Percentiles rank a stretch among this genome's conserved stretches.
Conservation (phyloP, 805 yeast genomes). For the Nakazawaea peltata region DNA sequence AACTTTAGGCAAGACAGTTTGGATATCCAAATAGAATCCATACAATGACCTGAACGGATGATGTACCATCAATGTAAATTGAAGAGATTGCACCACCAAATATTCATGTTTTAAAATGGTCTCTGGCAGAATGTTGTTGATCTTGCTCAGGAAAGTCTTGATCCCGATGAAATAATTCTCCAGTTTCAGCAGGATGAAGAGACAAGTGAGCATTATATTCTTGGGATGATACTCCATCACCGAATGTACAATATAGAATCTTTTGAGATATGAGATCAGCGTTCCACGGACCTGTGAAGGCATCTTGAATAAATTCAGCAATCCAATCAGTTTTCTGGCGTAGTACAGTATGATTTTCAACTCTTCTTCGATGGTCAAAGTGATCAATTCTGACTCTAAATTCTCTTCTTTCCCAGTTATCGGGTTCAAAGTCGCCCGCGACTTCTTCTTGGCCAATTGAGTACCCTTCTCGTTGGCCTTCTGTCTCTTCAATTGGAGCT, state of each 20-base stretch:
- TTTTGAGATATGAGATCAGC: conserved; percentile 72
- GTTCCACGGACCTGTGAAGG: conserved; percentile 88
- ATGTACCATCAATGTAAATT: conserved; percentile 77
- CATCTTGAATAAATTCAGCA: conserved; percentile 67
- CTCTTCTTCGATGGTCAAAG: conserved; percentile 66
- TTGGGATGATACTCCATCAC: conserved; percentile 89
- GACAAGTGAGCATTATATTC: conserved; percentile 67
- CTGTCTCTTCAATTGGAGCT: conserved; percentile 39
- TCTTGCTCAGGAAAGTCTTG: conserved; percentile 63
- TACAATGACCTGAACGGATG: conserved; percentile 88
- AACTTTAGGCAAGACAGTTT: conserved; percentile 41
- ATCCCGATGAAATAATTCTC: conserved; percentile 88
- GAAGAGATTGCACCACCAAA: conserved; percentile 58
- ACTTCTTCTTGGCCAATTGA: conserved; percentile 20
- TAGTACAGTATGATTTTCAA: conserved; percentile 57
- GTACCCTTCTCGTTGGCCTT: conserved; percentile 51
- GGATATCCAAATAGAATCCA: conserved; percentile 91
- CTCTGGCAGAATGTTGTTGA: conserved; percentile 57
- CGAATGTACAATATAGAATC: conserved; percentile 72
- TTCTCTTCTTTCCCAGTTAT: conserved; percentile 4
- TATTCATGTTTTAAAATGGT: conserved; percentile 78
- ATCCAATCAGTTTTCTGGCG: conserved; percentile 59
- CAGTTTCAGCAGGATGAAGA: conserved; percentile 86
- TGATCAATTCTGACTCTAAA: conserved; percentile 19
- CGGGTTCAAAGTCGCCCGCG: conserved; percentile 12